A percentile compares a stretch with the other conserved stretches of the same genome.
These are phyloP conservation scores for Striga hermonthica DNA, from an alignment of 305 asterid species.

Conservation along the genomic window DNA sequence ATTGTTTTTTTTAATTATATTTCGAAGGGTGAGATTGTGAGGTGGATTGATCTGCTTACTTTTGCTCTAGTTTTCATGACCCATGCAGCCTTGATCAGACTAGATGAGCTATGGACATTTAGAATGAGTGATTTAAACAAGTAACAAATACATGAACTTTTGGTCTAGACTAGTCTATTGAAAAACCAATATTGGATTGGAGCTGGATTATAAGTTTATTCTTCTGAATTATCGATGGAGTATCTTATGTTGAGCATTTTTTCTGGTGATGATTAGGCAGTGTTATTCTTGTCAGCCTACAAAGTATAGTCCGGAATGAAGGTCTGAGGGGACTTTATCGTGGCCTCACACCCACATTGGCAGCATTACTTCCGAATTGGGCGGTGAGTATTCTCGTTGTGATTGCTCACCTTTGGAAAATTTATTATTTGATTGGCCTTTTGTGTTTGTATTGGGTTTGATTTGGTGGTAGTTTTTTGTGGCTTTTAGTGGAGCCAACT, in stretches of 20 bases:
- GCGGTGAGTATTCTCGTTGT: slow-evolving; percentile 59
- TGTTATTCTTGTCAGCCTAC: slow-evolving; percentile 74
- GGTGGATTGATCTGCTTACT: too few relatives aligned
- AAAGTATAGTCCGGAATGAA: slow-evolving; percentile 61
- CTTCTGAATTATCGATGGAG: slow-evolving; percentile 6
- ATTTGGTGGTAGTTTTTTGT: not conserved
- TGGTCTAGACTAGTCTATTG: not conserved
- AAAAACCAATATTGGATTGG: not conserved
- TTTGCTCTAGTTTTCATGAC: too few relatives aligned
- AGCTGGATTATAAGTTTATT: not conserved
- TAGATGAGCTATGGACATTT: not conserved
- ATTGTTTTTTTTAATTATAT: too few relatives aligned
- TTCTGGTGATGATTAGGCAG: slow-evolving; percentile 59
- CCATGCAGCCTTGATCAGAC: too few relatives aligned
- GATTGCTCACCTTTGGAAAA: not conserved
- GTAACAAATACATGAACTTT: not conserved
- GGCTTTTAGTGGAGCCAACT: slow-evolving; percentile 6
- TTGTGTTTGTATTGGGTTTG: too few relatives aligned
- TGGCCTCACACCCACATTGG: slow-evolving; percentile 91
- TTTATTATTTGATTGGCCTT: slow-evolving; percentile 4
- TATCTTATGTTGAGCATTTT: slow-evolving; percentile 27
- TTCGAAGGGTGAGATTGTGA: too few relatives aligned
- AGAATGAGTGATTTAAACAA: not conserved
- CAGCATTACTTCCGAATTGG: slow-evolving; percentile 98
- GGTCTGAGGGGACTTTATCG: slow-evolving; percentile 92